These are phyloP conservation scores for Kwoniella europaea DNA, from an alignment of 768 basidiomycete genomes.

Conservation along the genomic window DNA sequence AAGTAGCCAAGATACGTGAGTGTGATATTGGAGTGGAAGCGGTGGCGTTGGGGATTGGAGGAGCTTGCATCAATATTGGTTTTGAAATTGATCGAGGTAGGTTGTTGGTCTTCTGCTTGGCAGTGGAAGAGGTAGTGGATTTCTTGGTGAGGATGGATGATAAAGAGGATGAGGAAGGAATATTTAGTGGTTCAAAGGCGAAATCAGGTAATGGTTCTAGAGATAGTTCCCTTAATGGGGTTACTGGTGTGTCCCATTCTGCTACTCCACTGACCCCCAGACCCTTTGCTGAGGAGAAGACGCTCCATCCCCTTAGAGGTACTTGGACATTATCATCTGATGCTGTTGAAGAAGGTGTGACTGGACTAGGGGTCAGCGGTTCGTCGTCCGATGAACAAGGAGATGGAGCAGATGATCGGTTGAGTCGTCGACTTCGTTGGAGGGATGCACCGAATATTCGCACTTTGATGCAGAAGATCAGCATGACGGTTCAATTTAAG, in stretches of 20 bases:
- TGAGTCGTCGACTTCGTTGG: conserved; percentile 34
- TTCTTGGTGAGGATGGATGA: conserved; percentile 9
- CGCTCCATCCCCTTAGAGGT: conserved; percentile 24
- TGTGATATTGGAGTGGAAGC: conserved; percentile 5
- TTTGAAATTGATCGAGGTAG: conserved; percentile 12
- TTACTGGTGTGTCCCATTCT: conserved; percentile 26
- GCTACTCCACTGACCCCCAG: conserved; percentile 31
- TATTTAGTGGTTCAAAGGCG: conserved; percentile 3
- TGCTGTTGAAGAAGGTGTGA: conserved; percentile 20
- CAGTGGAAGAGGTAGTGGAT: neutral
- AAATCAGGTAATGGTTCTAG: conserved; percentile 13
- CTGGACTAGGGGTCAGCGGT: conserved; percentile 29
- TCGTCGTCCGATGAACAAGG: conserved; percentile 39
- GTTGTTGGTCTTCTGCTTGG: neutral
- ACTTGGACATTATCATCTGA: conserved; percentile 13
- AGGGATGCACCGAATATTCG: conserved; percentile 41
- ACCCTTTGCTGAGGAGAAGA: conserved; percentile 22
- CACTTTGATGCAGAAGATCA: conserved; percentile 20
- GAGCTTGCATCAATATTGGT: neutral
- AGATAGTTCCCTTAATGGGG: conserved; percentile 5
- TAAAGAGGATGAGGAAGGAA: neutral
- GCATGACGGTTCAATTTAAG: neutral
- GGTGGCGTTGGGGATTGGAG: neutral
- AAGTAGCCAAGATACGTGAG: conserved; percentile 19
- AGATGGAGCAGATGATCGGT: conserved; percentile 23